These are phyloP conservation scores for Begonia loranthoides DNA, from an alignment of 306 rosid species.

Conservation along the genomic window DNA sequence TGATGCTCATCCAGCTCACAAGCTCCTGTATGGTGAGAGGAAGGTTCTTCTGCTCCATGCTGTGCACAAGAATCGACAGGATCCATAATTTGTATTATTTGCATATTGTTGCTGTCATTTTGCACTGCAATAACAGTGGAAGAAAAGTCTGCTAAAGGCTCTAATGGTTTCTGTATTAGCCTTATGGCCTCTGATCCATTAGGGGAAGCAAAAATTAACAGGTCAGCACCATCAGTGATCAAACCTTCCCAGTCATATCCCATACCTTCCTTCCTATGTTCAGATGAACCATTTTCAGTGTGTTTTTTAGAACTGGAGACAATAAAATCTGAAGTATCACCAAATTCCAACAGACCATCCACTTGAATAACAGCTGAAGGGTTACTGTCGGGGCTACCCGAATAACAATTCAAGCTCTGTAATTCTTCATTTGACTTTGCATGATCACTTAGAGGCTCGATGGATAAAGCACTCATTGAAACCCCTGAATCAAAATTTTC, in stretches of 20 bases:
- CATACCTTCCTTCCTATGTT: conserved; percentile 19
- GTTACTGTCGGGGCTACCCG: conserved; percentile 38
- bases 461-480: conserved; percentile 19
- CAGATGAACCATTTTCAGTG: conserved; percentile 19
- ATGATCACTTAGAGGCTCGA: conserved; percentile 22
- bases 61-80: conserved; percentile 28
- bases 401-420: conserved; percentile 33
- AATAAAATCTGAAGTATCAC: conserved; percentile 17
- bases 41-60: conserved; percentile 24
- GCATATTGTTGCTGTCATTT: conserved; percentile 18
- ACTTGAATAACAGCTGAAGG: conserved; percentile 18
- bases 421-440: conserved; percentile 34
- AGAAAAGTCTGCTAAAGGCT: conserved; percentile 19
- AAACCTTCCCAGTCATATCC: conserved; percentile 56
- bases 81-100: conserved; percentile 18
- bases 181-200: conserved; percentile 38
- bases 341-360: conserved; percentile 22
- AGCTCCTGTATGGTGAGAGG: conserved; percentile 25
- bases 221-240: conserved; percentile 35
- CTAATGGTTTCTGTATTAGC: conserved; percentile 37
- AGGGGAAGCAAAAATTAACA: conserved; percentile 51
- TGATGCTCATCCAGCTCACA: conserved; percentile 19
- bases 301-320: conserved; percentile 25
- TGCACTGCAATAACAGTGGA: conserved; percentile 21
- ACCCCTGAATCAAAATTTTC: conserved; percentile 19